Conservation (phyloP, 805 yeast species). For the Danielia reshetovae region DNA sequence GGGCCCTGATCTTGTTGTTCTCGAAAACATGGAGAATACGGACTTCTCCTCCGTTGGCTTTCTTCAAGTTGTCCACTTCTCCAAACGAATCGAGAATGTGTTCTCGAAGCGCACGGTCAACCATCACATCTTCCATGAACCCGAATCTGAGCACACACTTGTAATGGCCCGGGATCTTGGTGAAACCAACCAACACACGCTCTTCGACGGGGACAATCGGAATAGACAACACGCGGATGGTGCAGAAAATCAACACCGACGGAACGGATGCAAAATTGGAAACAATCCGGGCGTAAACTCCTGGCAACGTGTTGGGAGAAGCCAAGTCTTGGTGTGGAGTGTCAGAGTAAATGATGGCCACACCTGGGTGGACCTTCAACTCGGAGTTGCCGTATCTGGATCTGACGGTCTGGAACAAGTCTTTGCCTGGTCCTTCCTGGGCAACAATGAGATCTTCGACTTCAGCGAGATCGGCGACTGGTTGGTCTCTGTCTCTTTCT, state of each 20-base stretch:
- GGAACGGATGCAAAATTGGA: constrained; percentile 44
- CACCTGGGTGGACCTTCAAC: constrained; percentile 28
- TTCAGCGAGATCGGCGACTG: constrained; percentile 1
- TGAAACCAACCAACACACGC: constrained; percentile 35
- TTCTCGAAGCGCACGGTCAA: constrained; percentile 18
- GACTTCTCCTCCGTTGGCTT: constrained; percentile 8
- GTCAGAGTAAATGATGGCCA: constrained; percentile 42
- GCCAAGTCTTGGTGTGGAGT: constrained; percentile 30
- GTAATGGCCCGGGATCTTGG: constrained; percentile 44
- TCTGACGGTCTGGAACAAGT: constrained; percentile 8
- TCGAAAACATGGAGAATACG: constrained; percentile 30
- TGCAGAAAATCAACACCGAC: constrained; percentile 40
- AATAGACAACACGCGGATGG: constrained; percentile 36
- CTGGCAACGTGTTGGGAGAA: constrained; percentile 46
- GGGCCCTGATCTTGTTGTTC: constrained; percentile 24
- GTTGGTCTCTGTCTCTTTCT: background rate
- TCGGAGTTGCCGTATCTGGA: constrained; percentile 18
- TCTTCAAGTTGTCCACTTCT: constrained; percentile 10
- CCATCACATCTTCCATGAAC: constrained; percentile 38
- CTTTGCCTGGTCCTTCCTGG: background rate
- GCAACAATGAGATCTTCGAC: background rate
- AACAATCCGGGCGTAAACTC: constrained; percentile 33
- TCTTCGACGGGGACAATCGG: constrained; percentile 42
- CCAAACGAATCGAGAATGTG: constrained; percentile 21
- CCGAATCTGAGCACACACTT: constrained; percentile 48